Evolutionary conservation across 23 red algal species (phyloP), one percentile per base, ranked within the genome.

Genomic region (Pyropia haitanensis): DNA sequence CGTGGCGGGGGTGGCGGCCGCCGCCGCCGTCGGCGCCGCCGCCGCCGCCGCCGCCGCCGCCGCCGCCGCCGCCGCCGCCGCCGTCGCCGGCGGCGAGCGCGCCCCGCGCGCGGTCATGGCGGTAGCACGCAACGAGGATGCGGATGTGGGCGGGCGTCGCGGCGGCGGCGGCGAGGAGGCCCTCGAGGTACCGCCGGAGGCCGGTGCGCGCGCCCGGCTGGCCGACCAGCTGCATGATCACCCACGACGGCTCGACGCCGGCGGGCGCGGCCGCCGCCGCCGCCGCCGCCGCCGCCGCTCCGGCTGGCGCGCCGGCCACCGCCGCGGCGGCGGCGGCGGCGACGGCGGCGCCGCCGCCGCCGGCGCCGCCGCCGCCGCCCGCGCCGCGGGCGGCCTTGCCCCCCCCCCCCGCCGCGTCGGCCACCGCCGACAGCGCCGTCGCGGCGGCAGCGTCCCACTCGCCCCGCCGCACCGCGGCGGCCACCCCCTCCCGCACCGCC

Each of bases 81-180:
- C 10, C 8, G 10, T 9, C 39, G 39, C 39, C 13, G 39, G 5
- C 8, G 0, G 39, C 39, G 5, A 87, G 75, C 0, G 67, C 77
- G 16, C 72, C 79, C 14, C 76, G 67, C 27, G 79, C 72, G 2
- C 76, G 21, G 56, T 91, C 87, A 75, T 91, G 79, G 51, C 79
- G 70, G 61, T 91, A 91, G 67, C 87, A 91, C 24, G 87, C 80
- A 26, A 91, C 72, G n/a, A 91, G 72, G 27, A 91, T 76, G 23
- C 80, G 79, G 44, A 76, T 91, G 51, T 91, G 76, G 12, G 75
- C 72, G 54, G 80, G 75, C 34, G 71, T 72, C n/a, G 87, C 87
- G 52, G 63, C 68, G 27, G 67, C 87, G 1, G 63, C 64, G 8
- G 72, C 71, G 55, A 80, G 87, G 2, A 91, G 53, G 18, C 74